These are phyloP conservation scores for Sugiyamaella grinbergsii DNA, from an alignment of 1,139 yeast genomes.

Conservation along the genomic window DNA sequence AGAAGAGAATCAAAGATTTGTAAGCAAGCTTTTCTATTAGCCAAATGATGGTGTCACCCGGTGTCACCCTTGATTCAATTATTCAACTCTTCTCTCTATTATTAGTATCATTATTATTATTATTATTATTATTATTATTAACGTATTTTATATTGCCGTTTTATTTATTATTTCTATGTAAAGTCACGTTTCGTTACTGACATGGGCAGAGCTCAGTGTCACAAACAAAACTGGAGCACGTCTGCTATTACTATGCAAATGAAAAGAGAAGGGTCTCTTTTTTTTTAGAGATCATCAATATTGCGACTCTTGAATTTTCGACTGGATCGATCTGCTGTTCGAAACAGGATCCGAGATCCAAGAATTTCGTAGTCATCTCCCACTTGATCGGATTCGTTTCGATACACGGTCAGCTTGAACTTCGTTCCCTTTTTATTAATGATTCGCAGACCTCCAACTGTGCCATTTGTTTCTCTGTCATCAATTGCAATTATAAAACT, in stretches of 20 bases:
- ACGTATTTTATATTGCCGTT: background rate
- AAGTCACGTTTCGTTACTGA: too few relatives aligned
- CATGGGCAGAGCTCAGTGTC: too few relatives aligned
- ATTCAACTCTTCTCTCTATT: background rate
- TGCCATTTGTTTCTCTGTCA: conserved; percentile 1
- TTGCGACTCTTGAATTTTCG: conserved; percentile 81
- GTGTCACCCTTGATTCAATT: background rate
- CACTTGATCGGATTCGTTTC: conserved; percentile 31
- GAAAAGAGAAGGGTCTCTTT: too few relatives aligned
- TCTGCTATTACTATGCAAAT: too few relatives aligned
- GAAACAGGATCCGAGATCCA: conserved; percentile 76
- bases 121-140: background rate
- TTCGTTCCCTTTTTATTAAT: conserved; percentile 60
- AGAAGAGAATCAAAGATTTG: conserved; percentile 1
- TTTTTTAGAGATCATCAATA: conserved; percentile 61
- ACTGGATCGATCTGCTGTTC: conserved; percentile 81
- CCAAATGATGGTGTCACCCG: background rate
- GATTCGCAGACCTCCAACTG: conserved; percentile 30
- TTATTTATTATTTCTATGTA: conserved; percentile 4
- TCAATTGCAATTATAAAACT: conserved; percentile 59
- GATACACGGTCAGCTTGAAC: conserved; percentile 57
- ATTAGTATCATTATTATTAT: background rate
- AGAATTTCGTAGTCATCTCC: conserved; percentile 57
- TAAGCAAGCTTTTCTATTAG: conserved; percentile 5
- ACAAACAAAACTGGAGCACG: too few relatives aligned